Base-by-base conservation (phyloP, 164 flowering plant species). In the Magnolia officinalis region DNA sequence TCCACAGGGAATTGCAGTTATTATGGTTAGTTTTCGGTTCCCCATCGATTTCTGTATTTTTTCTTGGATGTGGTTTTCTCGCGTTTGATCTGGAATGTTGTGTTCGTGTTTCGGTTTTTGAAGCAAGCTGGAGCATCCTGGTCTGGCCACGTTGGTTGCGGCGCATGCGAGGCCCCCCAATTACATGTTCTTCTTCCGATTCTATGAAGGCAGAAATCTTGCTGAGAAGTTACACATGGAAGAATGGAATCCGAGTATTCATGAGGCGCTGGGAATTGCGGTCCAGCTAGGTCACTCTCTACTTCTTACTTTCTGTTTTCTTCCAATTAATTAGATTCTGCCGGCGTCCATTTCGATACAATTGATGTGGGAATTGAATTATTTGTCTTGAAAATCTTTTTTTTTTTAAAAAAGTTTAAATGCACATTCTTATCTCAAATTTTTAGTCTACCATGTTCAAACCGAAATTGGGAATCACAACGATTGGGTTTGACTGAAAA, bases 81-180 rank as follows among this genome's bases (percentile, higher is more conserved):
- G 0, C 73, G 50, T 59, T 64, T 9, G 13, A 52, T 52, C 45
- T 14, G 52, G 19, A 13, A 16, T n/a, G 16, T 37, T 8, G 4
- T 61, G 10, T 14, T 21, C 29, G 29, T 5, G 13, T 67, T 31
- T 16, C 37, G 8, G 55, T 50, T 21, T 50, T 9, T 82, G 81
- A 68, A 95, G 98, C 87, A 82, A 85, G 81, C 61, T 95, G 73
- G 90, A 95, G 82, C 96, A 95, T 80, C 88, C 90, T 4, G 97
- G 97, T 73, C 72, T 95, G 74, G 88, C 90, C 6, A 89, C 79
- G 50, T 81, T 95, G 77, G 82, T 92, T 55, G 98, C 97, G 2
- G 99, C 98, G 0, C 93, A 93, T 78, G 97, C 96, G 2, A 89
- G 80, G 87, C 99, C 98, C 7, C 98, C 98, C 64, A 89, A 91